Evolutionary conservation across 2,329 filamentous ascomycete genomes (phyloP).

Genomic region (Rhexocercosporidium sp.): DNA sequence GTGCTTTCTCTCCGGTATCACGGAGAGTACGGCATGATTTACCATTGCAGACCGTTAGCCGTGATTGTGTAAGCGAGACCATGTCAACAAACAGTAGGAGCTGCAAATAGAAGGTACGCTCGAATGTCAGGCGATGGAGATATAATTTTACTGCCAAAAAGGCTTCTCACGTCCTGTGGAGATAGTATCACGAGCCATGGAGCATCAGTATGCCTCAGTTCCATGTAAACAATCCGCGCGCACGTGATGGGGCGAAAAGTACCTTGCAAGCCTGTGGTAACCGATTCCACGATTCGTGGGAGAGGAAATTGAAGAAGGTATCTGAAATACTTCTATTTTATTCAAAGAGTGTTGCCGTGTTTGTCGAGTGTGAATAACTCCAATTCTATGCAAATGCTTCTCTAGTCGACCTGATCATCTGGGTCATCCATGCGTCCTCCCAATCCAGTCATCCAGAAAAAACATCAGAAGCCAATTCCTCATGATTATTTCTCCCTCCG

Average conservation of each 20-base stretch:
- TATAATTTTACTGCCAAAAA: too few species aligned
- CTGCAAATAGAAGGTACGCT: background rate
- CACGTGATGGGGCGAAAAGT: too few species aligned
- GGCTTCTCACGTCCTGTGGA: too few species aligned
- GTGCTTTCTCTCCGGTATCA: background rate
- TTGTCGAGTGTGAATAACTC: background rate
- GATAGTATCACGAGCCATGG: too few species aligned
- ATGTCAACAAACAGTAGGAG: background rate
- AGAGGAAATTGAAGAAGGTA: too few species aligned
- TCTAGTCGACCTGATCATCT: background rate
- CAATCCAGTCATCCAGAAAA: background rate
- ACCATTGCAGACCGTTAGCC: background rate
- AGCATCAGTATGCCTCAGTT: too few species aligned
- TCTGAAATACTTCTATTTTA: too few species aligned
- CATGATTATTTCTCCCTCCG: background rate
- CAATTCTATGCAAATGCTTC: background rate
- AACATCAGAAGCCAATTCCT: background rate
- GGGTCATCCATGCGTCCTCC: background rate
- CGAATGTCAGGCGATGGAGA: too few species aligned
- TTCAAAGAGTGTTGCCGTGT: background rate
- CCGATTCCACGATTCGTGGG: too few species aligned
- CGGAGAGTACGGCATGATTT: background rate
- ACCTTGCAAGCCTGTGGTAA: too few species aligned
- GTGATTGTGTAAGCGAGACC: conserved; percentile 3
- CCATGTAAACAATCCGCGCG: too few species aligned